A percentile compares a stretch with the other conserved stretches of the same genome.
Conservation (phyloP, 1,284 basidiomycete genomes). For the Ustilago tritici region DNA sequence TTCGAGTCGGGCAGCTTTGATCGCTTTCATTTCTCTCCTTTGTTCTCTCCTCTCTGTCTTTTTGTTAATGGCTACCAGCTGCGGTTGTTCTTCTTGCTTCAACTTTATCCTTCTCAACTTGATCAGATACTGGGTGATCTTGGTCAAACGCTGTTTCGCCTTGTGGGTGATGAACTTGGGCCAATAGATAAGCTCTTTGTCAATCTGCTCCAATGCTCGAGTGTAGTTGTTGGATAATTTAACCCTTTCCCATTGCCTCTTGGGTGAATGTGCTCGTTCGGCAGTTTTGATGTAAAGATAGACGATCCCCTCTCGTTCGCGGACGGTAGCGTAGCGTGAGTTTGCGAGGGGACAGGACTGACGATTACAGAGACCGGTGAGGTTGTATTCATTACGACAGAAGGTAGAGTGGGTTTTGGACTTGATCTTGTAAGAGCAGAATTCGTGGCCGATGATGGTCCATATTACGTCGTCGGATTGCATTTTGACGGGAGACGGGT, state of each 20-base stretch:
- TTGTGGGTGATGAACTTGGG: constrained; percentile 97
- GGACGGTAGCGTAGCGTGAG: constrained; percentile 94
- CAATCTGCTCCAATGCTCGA: constrained; percentile 83
- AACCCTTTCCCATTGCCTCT: constrained; percentile 96
- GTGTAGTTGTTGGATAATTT: constrained; percentile 93
- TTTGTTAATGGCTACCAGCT: constrained; percentile 94
- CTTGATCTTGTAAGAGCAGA: constrained; percentile 69
- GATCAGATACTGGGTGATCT: constrained; percentile 99
- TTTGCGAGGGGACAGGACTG: constrained; percentile 98
- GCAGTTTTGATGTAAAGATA: constrained; percentile 99
- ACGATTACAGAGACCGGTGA: constrained; percentile 95
- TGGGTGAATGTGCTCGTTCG: constrained; percentile 93
- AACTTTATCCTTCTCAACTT: constrained; percentile 93
- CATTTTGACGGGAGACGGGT: constrained; percentile 28
- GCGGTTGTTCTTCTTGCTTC: constrained; percentile 82
- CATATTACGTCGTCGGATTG: constrained; percentile 69
- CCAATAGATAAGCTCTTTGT: constrained; percentile 95
- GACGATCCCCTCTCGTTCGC: constrained; percentile 90
- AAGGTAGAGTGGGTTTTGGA: constrained; percentile 76
- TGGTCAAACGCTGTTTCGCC: constrained; percentile 98
- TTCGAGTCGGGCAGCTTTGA: constrained; percentile 85
- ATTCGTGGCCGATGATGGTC: constrained; percentile 66
- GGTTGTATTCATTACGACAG: constrained; percentile 98
- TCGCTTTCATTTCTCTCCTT: constrained; percentile 91
- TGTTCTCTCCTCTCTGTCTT: constrained; percentile 96